Evolutionary conservation across 2,329 filamentous ascomycete species (phyloP).

Genomic region (Colletotrichum tabaci): DNA sequence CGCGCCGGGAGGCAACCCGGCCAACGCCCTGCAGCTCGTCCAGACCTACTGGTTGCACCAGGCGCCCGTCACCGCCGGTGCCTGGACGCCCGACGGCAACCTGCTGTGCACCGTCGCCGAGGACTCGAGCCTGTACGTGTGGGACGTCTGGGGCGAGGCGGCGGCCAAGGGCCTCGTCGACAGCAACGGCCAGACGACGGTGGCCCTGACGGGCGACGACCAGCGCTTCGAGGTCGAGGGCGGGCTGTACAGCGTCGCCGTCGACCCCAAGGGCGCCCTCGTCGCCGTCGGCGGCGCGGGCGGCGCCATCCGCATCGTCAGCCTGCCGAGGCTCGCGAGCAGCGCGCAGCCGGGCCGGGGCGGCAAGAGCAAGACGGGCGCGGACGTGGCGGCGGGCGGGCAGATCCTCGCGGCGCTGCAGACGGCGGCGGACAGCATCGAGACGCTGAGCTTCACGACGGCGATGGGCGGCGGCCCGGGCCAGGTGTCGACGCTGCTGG

Average conservation of each 20-base stretch:
- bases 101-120: slow-evolving; percentile 91
- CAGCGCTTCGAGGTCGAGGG: slow-evolving; percentile 94
- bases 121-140: slow-evolving; percentile 90
- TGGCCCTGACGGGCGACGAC: slow-evolving; percentile 84
- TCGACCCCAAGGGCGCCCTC: slow-evolving; percentile 84
- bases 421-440: slow-evolving; percentile 82
- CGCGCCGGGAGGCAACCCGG: slow-evolving; percentile 64
- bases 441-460: slow-evolving; percentile 77
- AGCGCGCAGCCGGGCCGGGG: slow-evolving; percentile 45
- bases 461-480: slow-evolving; percentile 57
- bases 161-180: slow-evolving; percentile 68
- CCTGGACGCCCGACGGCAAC: slow-evolving; percentile 90
- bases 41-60: slow-evolving; percentile 96
- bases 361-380: slow-evolving; percentile 51
- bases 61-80: slow-evolving; percentile 86
- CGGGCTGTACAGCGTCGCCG: slow-evolving; percentile 88
- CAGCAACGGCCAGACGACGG: slow-evolving; percentile 74
- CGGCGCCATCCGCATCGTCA: slow-evolving; percentile 87
- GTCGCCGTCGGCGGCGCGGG: slow-evolving; percentile 90
- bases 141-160: slow-evolving; percentile 89
- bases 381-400: slow-evolving; percentile 61
- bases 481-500: slow-evolving; percentile 63
- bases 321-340: slow-evolving; percentile 76
- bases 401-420: slow-evolving; percentile 86
- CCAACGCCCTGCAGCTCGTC: slow-evolving; percentile 76